These are phyloP conservation scores for Neonectria coccinea DNA, from an alignment of 2,329 filamentous ascomycete species.

Conservation along the genomic window DNA sequence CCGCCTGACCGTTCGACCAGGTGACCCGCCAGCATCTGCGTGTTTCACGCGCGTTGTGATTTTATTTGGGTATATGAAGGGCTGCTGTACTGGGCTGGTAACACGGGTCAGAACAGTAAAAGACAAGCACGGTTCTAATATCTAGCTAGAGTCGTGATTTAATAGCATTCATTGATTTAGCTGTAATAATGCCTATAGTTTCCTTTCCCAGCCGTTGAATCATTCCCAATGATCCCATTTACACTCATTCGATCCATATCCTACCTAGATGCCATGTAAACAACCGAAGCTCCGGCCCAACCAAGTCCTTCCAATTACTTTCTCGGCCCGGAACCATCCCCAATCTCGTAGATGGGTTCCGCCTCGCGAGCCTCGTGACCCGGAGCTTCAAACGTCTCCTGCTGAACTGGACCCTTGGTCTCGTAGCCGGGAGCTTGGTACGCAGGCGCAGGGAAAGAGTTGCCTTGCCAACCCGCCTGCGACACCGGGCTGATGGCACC, in stretches of 20 bases:
- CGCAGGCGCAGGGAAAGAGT: slow-evolving; percentile 5
- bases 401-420: background rate
- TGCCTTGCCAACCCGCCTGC: slow-evolving; percentile 17
- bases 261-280: background rate
- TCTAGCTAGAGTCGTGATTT: background rate
- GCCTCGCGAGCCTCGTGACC: background rate
- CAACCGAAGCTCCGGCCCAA: too few species aligned
- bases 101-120: background rate
- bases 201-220: background rate
- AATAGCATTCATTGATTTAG: background rate
- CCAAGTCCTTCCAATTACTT: background rate
- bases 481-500: slow-evolving; percentile 24
- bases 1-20: background rate
- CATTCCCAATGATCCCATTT: background rate
- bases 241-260: background rate
- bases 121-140: background rate
- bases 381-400: background rate
- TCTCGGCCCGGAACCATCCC: background rate
- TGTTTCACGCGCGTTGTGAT: background rate
- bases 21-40: background rate
- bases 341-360: slow-evolving; percentile 1
- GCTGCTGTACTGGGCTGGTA: background rate
- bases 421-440: background rate
- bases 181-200: background rate
- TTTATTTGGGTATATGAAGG: background rate